Evolutionary conservation across 192 early-diverging fungal genomes (phyloP).

Genomic region (Backusella parvicylindrica): DNA sequence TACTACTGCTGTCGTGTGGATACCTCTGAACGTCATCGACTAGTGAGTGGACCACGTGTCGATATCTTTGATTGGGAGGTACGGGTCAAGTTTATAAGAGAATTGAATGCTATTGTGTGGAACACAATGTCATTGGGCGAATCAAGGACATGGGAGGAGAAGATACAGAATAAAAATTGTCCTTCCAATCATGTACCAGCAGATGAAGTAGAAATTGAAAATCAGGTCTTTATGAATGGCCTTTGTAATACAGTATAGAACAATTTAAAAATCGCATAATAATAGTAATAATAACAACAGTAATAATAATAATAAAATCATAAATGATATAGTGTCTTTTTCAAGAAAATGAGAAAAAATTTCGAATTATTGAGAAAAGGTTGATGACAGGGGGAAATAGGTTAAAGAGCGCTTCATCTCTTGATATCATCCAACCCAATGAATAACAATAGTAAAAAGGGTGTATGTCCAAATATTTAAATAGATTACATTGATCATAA

Average conservation of each 20-base stretch:
- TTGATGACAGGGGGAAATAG: no score
- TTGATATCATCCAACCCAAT: no score
- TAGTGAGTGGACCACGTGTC: conserved; percentile 24
- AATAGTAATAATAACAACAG: background rate
- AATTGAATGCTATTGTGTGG: conserved; percentile 32
- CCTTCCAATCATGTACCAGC: conserved; percentile 47
- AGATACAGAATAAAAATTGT: conserved; percentile 28
- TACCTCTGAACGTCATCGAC: conserved; percentile 14
- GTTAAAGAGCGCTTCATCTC: no score
- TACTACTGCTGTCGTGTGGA: conserved; percentile 52
- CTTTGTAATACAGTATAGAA: conserved; percentile 25
- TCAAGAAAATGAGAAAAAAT: no score
- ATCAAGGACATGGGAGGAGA: conserved; percentile 24
- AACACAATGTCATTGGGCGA: conserved; percentile 41
- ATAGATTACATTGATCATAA: no score
- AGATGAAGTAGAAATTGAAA: conserved; percentile 50
- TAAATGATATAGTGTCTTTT: no score
- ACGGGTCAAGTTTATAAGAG: conserved; percentile 22
- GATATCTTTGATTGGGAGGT: conserved; percentile 28
- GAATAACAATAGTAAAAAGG: no score
- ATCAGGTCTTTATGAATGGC: conserved; percentile 40
- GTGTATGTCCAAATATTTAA: no score
- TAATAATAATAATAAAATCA: background rate
- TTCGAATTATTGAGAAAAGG: no score
- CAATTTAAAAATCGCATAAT: background rate